Base-by-base conservation (phyloP, 1,284 basidiomycete species). In the Sporisorium scitamineum region DNA sequence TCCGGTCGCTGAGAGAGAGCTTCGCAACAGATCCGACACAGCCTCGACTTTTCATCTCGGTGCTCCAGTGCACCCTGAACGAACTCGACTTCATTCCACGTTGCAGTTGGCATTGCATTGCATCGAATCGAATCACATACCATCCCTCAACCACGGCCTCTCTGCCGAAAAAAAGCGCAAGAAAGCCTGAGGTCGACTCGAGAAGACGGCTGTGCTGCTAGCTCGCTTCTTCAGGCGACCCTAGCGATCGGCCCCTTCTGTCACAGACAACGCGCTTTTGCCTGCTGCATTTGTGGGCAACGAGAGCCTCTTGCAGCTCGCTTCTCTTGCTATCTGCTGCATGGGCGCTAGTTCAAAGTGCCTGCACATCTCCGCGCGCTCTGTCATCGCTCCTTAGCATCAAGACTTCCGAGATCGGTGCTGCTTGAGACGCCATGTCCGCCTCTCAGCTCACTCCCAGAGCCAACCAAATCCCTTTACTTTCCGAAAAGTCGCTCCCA, bases 381-480 rank as follows among this genome's bases (percentile, higher is more conserved):
- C n/a, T 39, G 37, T 9, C 47, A 48, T 47, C 16, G 45, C 26
- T 24, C 45, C 47, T 29, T 29, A 9, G 1, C 16, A n/a, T 29
- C 47, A n/a, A 48, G 47, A 13, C 8, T 24, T 39, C 3, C 39
- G 8, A n/a, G 39, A 16, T 39, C 5, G 29, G 27, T 34, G 31
- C 44, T 27, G 11, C 24, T 11, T 24, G 18, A 54, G 27, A 47
- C 65, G 53, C 32, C 58, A 74, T 68, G 71, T 69, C 64, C n/a
- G 61, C 66, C 27, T 65, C 66, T 11, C 71, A 74, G 51, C 45
- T 68, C 27, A 74, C 71, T 27, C 71, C 71, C 11, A 61, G 51
- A 47, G 61, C 71, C 29, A 61, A 56, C 18, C 47, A 61, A 1
- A 22, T 68, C 45, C n/a, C 61, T 18, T 31, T 73, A 58, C 54